Percentiles rank a stretch among this genome's conserved stretches.
Evolutionary conservation across 306 rosid genomes (phyloP).

Genomic region (Begonia masoniana): DNA sequence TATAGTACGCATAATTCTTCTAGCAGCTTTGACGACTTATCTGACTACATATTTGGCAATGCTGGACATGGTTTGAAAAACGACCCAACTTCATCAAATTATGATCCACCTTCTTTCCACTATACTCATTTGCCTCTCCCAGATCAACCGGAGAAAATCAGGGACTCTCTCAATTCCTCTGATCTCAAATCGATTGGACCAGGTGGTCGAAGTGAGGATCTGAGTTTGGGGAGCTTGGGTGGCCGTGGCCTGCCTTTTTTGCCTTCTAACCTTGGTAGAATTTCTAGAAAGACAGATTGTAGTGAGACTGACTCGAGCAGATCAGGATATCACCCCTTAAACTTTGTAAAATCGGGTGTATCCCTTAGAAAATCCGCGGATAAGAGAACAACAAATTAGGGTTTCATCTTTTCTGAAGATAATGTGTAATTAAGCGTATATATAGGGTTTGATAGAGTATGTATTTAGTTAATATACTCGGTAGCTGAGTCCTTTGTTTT

Average conservation of each 20-base stretch:
- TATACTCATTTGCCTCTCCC: slow-evolving; percentile 41
- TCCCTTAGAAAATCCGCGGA: background rate
- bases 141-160: too few relatives aligned
- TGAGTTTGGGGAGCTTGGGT: too few relatives aligned
- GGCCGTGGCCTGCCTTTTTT: slow-evolving; percentile 20
- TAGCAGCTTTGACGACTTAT: slow-evolving; percentile 54
- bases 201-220: too few relatives aligned
- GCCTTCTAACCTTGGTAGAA: background rate
- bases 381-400: background rate
- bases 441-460: background rate
- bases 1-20: slow-evolving; percentile 52
- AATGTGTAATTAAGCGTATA: background rate
- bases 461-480: background rate
- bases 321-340: background rate
- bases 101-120: slow-evolving; percentile 26
- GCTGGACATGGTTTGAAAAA: slow-evolving; percentile 37
- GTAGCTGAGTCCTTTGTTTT: background rate
- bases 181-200: too few relatives aligned
- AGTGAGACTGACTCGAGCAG: background rate
- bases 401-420: background rate
- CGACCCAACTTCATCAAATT: slow-evolving; percentile 23
- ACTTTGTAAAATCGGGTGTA: background rate
- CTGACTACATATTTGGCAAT: slow-evolving; percentile 67
- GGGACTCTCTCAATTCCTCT: too few relatives aligned
- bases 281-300: background rate